Base-by-base conservation (phyloP, 441 rosid species). In the Theobroma grandiflorum region DNA sequence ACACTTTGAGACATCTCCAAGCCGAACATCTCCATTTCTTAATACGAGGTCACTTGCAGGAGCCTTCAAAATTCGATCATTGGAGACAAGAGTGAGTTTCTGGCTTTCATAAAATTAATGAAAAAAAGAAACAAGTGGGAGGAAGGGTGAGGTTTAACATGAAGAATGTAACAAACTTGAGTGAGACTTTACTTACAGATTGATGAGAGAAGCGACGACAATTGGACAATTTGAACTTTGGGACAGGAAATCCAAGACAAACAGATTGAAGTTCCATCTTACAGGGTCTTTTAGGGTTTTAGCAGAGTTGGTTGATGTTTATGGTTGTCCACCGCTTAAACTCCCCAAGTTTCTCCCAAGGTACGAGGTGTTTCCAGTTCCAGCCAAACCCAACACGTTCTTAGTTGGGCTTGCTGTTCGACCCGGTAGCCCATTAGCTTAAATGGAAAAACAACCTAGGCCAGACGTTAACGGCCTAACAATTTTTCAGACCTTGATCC, bases 201-300 rank as follows among this genome's bases (percentile, higher is more conserved):
- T 31, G 81, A 78, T 16, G 71, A 47, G 64, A 65, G 33, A 81
- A 62, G 40, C 66, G 76, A 58, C 64, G 31, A 31, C 59, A 61
- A 68, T 53, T 76, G 58, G 85, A 73, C 16, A 84, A 61, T 55
- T 76, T 65, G 79, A 85, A 75, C 72, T 84, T 86, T 2, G 89
- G 89, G 3, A 86, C 59, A 26, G 84, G 72, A 73, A 85, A 58
- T 11, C 93, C 89, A 8, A 83, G 59, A 79, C 89, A 88, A 80
- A 87, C 84, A 4, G 94, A 81, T 82, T 88, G 90, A 64, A 84
- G 58, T 33, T 75, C 90, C 95, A 89, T 90, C 50, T 57, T 66
- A 35, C 20, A 47, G 50, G 78, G 76, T 42, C 43, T 43, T 47
- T 40, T 76, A 72, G 77, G 74, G 59, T 61, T 80, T 77, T 55